Conservation (phyloP, 345 rosid species). For the Leavenworthia alabamica region DNA sequence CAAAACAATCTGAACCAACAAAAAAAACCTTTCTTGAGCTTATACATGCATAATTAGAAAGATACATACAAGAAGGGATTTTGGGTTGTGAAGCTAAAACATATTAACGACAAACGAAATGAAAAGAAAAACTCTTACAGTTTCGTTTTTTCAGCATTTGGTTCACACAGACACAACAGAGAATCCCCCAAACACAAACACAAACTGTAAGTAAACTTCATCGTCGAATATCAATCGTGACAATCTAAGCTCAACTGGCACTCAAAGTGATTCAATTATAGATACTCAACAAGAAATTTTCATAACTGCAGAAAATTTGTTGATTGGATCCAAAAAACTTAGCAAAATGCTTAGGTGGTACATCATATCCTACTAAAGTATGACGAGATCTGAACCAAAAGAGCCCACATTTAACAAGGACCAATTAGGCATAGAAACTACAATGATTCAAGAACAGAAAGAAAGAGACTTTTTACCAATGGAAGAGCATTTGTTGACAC, state of each 20-base stretch:
- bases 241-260: neutral
- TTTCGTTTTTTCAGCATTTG: neutral
- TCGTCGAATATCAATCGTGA: neutral
- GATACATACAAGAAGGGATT: neutral
- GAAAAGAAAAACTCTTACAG: neutral
- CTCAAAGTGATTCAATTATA: neutral
- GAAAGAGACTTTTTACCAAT: constrained; percentile 47
- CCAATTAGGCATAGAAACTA: neutral
- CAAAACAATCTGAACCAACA: constrained; percentile 70
- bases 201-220: neutral
- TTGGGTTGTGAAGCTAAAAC: neutral
- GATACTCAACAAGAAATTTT: neutral
- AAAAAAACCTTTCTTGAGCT: constrained; percentile 18
- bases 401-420: neutral
- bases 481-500: constrained; percentile 99
- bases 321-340: neutral
- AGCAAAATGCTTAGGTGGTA: constrained; percentile 2
- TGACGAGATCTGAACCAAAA: neutral
- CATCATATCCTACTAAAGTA: neutral
- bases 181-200: neutral
- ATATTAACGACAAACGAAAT: neutral
- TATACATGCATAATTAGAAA: neutral
- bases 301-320: neutral
- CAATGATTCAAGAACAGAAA: neutral
- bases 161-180: constrained; percentile 1